Evolutionary conservation across 768 basidiomycete genomes (phyloP).

Genomic region (Pilatotrama ljubarskyi): DNA sequence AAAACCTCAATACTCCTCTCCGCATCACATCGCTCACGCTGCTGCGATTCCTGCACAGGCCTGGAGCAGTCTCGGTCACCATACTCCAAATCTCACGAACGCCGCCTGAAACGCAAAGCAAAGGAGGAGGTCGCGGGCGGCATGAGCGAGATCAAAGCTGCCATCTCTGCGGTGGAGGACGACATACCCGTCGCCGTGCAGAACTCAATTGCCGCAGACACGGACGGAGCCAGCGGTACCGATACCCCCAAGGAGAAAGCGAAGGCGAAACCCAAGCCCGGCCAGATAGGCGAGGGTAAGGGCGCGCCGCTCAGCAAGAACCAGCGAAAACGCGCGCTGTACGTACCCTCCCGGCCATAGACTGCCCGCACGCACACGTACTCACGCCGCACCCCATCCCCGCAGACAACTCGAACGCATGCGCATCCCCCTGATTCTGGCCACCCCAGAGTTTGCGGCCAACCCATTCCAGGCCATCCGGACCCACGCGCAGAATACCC

Average conservation of each 20-base stretch:
- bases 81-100: slow-evolving; percentile 71
- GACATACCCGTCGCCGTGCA: slow-evolving; percentile 25
- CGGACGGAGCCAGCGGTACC: slow-evolving; percentile 14
- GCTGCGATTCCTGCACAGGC: slow-evolving; percentile 33
- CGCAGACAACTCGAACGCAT: slow-evolving; percentile 64
- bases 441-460: slow-evolving; percentile 60
- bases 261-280: slow-evolving; percentile 35
- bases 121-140: slow-evolving; percentile 42
- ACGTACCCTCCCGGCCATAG: slow-evolving; percentile 32
- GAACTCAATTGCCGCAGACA: slow-evolving; percentile 14
- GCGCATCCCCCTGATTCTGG: slow-evolving; percentile 68
- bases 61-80: slow-evolving; percentile 51
- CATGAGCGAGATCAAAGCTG: slow-evolving; percentile 41
- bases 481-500: slow-evolving; percentile 76
- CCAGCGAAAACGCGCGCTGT: slow-evolving; percentile 73
- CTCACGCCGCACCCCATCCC: slow-evolving; percentile 3
- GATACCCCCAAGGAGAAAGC: slow-evolving; percentile 17
- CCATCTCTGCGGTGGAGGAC: slow-evolving; percentile 54
- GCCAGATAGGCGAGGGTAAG: slow-evolving; percentile 70
- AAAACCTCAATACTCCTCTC: background rate
- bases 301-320: slow-evolving; percentile 54
- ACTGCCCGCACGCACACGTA: slow-evolving; percentile 6
- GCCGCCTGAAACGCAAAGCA: slow-evolving; percentile 69
- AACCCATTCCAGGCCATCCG: slow-evolving; percentile 81
- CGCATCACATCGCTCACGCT: background rate